Evolutionary conservation across 106 monocot genomes (phyloP).

Genomic region (Xerophyta viscosa): DNA sequence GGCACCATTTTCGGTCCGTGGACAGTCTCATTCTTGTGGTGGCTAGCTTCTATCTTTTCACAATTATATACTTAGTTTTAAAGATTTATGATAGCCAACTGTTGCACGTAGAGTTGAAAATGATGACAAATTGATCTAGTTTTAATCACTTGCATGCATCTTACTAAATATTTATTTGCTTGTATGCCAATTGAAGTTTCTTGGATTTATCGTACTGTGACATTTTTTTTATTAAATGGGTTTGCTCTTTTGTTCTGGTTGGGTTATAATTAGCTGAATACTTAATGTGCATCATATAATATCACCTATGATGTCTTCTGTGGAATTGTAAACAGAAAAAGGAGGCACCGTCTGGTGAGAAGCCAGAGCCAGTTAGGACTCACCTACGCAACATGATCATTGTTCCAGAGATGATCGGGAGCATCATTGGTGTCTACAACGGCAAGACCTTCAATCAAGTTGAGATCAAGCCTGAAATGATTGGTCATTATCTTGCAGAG

Average conservation of each 20-base stretch:
- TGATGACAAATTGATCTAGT: too few species aligned
- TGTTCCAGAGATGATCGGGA: slow-evolving; percentile 48
- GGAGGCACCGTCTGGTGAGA: slow-evolving; percentile 38
- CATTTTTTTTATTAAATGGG: neutral
- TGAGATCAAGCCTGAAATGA: slow-evolving; percentile 56
- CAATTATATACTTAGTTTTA: too few species aligned
- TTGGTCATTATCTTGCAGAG: slow-evolving; percentile 50
- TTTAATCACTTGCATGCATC: too few species aligned
- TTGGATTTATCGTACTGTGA: neutral
- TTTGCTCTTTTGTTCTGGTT: neutral
- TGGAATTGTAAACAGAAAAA: slow-evolving; percentile 24
- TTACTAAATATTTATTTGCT: too few species aligned
- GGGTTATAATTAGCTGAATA: neutral
- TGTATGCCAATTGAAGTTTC: too few species aligned
- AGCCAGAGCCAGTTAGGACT: slow-evolving; percentile 46
- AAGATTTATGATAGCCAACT: too few species aligned
- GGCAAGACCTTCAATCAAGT: slow-evolving; percentile 54
- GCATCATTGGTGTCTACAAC: slow-evolving; percentile 49
- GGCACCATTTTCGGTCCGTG: too few species aligned
- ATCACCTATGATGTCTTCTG: neutral
- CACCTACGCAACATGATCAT: slow-evolving; percentile 55
- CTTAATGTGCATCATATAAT: neutral
- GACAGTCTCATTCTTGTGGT: too few species aligned
- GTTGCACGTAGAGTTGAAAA: too few species aligned
- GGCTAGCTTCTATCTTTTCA: too few species aligned